Evolutionary conservation across 2,329 filamentous ascomycete species (phyloP), one percentile per base, ranked within the genome.

Genomic region (Ophiostoma pallidulum): DNA sequence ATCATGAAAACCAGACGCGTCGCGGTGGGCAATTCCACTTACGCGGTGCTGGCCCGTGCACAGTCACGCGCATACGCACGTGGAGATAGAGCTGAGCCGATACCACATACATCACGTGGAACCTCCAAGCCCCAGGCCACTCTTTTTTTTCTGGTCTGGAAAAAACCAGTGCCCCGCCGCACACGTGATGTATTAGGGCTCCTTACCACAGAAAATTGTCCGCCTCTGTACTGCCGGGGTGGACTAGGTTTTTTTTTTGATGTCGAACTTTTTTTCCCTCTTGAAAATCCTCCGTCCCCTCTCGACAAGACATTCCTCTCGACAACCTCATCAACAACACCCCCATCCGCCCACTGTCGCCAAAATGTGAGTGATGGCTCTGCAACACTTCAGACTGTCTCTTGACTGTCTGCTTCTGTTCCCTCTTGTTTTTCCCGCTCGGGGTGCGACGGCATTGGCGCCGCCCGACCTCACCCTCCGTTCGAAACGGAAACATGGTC

Each of bases 171-270:
- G 31, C 31, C 45, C 45, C 24, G 7, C 5, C n/a, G 8, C 31
- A 19, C 51, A 51, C 52, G 52, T 53, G 52, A 48, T 13, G 5
- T 8, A 41, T 54, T 53, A 53, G 52, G 52, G 52, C 12, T 53
- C 37, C 33, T 41, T 49, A 51, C 40, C 51, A 52, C 52, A 50
- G 50, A 45, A 52, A 42, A 35, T 28, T 32, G 38, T 46, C 44
- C 36, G 38, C 37, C 35, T 51, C 29, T 42, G n/a, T n/a, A n/a
- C n/a, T n/a, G n/a, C 44, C 29, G 35, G 40, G 36, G 40, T 38
- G 26, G 41, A 32, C 22, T 39, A 45, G 38, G 46, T 51, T 51
- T 48, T 47, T 48, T 47, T 51, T 50, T 48, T 46, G 43, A 48
- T 44, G 14, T 29, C 22, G 38, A 45, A 50, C 35, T 36, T 41